Evolutionary conservation across 2,329 filamentous ascomycete species (phyloP), one percentile per base, ranked within the genome.

Genomic region (Penicillium sp.): DNA sequence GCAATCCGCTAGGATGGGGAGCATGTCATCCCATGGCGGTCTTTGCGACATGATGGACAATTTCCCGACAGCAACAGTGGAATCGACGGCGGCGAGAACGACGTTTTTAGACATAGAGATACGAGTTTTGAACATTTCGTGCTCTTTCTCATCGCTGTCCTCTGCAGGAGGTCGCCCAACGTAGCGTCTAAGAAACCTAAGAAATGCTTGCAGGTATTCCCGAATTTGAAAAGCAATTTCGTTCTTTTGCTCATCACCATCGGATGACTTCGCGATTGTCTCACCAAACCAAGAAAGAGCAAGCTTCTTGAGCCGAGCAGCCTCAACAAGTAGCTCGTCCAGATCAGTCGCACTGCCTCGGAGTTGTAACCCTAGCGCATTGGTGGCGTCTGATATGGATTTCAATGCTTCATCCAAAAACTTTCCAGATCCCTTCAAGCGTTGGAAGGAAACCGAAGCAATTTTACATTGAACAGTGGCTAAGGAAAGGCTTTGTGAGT

Each of bases 301-400:
- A 27, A 71, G 50, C 55, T 78, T 79, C 56, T 78, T 78, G 33
- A 79, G 64, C 57, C 71, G 75, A 4, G 76, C 74, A 24, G 76
- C 68, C 60, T 77, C 75, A 44, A 79, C 66, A 14, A 79, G 62
- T 5, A 79, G 63, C 33, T 79, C 76, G 56, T 79, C 78, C n/a
- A 79, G 58, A 33, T 79, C 77, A 42, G 61, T 66, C 10, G 70
- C 56, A 27, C 68, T 78, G 4, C 77, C 78, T 57, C 73, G 74
- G 10, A 78, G 56, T 26, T 73, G 70, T 29, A 74, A 62, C 16
- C 68, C 71, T 33, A 79, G 59, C 11, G 70, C 65, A 26, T 62
- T 59, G 4, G 71, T 72, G 2, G 75, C 75, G 50, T 75, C 70
- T 22, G 65, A 61, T 6, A 76, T 63, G 11, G 69, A 69, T 21